A percentile compares a stretch with the other conserved stretches of the same genome.
phyloP scores from a whole-genome alignment of 306 rosid genomes.

The Crataegus laevigata region DNA sequence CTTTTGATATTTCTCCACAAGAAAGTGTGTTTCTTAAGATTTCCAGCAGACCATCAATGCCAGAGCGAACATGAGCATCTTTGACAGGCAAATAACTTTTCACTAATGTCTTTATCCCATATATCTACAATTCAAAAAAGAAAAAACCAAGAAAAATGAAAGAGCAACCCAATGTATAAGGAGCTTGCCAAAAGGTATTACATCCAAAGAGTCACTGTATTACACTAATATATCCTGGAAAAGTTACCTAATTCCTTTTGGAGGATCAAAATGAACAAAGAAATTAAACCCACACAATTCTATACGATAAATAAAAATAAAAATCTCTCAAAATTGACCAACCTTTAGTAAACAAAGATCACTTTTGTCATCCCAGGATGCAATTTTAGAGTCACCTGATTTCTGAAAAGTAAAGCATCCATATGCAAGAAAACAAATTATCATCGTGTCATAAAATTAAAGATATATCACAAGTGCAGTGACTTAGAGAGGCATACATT shows the following conservation, averaged over 20 bases:
- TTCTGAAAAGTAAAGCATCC: conserved; percentile 45
- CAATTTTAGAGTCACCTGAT: conserved; percentile 40
- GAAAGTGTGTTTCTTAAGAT: conserved; percentile 65
- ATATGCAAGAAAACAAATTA: conserved; percentile 23
- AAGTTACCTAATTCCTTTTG: neutral
- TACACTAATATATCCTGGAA: neutral
- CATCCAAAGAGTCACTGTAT: neutral
- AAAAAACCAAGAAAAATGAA: neutral
- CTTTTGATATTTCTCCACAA: conserved; percentile 80
- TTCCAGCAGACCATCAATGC: conserved; percentile 58
- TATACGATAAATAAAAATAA: neutral
- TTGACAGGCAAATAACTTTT: conserved; percentile 89
- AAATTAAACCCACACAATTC: neutral
- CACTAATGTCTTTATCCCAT: conserved; percentile 79
- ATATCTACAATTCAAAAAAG: conserved; percentile 48
- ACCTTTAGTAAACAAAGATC: conserved; percentile 90
- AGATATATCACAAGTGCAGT: conserved; percentile 4
- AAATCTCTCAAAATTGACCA: conserved; percentile 15
- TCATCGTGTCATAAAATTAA: conserved; percentile 16
- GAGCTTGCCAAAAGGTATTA: neutral
- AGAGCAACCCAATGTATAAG: neutral
- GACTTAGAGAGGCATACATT: conserved; percentile 43
- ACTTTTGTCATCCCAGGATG: conserved; percentile 78
- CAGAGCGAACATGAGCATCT: conserved; percentile 82
- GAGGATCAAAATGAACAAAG: neutral